Base-by-base conservation (phyloP, 2,329 filamentous ascomycete genomes). In the Aureobasidium zeae region DNA sequence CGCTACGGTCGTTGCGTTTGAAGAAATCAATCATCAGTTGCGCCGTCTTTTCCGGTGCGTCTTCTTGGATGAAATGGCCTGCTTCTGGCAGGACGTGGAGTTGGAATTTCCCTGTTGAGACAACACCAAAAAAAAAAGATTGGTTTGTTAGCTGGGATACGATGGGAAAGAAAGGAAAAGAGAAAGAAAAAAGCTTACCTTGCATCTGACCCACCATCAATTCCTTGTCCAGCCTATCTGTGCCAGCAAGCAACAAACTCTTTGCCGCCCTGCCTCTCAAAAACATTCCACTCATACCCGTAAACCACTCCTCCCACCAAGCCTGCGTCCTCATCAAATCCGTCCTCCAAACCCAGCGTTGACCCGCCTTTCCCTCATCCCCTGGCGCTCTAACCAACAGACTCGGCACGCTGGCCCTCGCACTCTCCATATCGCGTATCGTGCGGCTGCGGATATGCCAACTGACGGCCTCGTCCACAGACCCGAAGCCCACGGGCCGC, bases 161-260 rank as follows among this genome's bases (percentile, higher is more conserved):
- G n/a, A 26, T 25, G 11, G n/a, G 35, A 8, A 6, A 1, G 1
- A 6, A 3, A 22, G 9, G 25, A 7, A 12, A 25, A 37, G 11
- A n/a, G 11, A 28, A 10, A 19, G 8, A 16, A 7, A 5, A 12
- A 46, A 44, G 57, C 63, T 53, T 67, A 83, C 86, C 88, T 70
- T 95, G 88, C 88, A 95, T 95, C 65, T 95, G 88, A 12, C 88
- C 88, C 61, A 95, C 94, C 62, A 86, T 94, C 56, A 95, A 66
- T 57, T 94, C 88, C 52, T 85, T 94, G 60, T 95, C 88, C 46
- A 95, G 63, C 36, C 88, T 73, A 65, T 95, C 89, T 9, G 88
- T 94, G 13, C 88, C 88, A 3, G 88, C 89, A 22, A 95, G 72
- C 39, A 95, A 65, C 38, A 95, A 66, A 48, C 94, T 63, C 62